Evolutionary conservation across 768 basidiomycete genomes (phyloP), one percentile per base, ranked within the genome.

Genomic region (Boletus pseudo-olivaceus): DNA sequence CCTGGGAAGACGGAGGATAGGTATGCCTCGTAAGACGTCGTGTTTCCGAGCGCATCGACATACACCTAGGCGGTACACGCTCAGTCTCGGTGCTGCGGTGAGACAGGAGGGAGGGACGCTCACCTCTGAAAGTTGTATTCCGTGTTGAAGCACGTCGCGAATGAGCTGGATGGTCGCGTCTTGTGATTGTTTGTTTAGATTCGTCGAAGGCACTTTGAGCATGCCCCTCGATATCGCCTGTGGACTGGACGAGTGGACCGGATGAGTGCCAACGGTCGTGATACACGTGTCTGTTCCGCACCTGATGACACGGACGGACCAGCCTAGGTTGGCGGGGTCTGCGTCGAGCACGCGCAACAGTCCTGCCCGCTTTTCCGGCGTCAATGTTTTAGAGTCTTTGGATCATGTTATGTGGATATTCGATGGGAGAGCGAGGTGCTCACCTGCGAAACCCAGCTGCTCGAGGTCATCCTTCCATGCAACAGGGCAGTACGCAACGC

Each of bases 21-120:
- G 64, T 90, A 88, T 23, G 81, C 78, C 73, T 97, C 84, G 72
- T 97, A 98, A 43, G 87, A 85, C 17, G 82, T 81, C 1, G 93
- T 88, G 15, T 83, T 86, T 17, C 97, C 97, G 4, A 99, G 81
- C 0, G 97, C 95, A 67, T 99, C 97, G 54, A 99, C 96, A 63
- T 88, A 97, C 19, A 93, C 86, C 89, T 96, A n/a, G 5, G 48
- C 1, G 33, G 2, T 19, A 23, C 27, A 48, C 1, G 17, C 5
- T 54, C 29, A 19, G 49, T 19, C 29, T 41, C 7, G 1, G 11
- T n/a, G 12, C 2, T 9, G 39, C 11, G 4, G 41, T 3, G 19
- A 10, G 11, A 19, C 20, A 35, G 15, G 40, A 40, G 38, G 26
- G 23, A 17, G 8, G 35, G 17, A 48, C 9, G 55, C 73, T 49